These are phyloP conservation scores for Populus trichocarpa DNA, from an alignment of 441 rosid genomes.

Conservation along the genomic window DNA sequence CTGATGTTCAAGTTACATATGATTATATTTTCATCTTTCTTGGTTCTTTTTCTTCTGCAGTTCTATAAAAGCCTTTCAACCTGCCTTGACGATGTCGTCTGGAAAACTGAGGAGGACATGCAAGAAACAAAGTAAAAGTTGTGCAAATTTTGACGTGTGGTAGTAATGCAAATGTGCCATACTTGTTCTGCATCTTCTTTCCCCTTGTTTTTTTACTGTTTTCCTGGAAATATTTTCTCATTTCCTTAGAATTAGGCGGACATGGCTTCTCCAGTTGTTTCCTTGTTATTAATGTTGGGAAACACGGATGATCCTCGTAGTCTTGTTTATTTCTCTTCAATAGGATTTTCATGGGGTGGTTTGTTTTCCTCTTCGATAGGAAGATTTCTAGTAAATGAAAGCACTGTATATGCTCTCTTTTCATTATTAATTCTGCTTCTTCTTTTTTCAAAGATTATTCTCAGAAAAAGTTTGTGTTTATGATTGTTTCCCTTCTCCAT, in stretches of 20 bases:
- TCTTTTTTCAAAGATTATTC: neutral
- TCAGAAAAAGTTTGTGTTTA: too few species aligned
- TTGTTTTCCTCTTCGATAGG: neutral
- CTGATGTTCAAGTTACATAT: neutral
- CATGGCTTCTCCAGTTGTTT: constrained; percentile 25
- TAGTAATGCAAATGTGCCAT: constrained; percentile 15
- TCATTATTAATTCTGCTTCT: neutral
- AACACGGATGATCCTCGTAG: constrained; percentile 17
- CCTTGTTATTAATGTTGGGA: constrained; percentile 29
- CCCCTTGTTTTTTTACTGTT: constrained; percentile 6
- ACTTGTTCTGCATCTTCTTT: constrained; percentile 23
- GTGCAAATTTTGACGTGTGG: constrained; percentile 1
- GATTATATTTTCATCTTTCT: neutral
- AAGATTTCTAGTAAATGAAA: neutral
- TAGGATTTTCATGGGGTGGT: constrained; percentile 13
- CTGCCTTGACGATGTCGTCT: constrained; percentile 68
- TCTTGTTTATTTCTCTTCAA: neutral
- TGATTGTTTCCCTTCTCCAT: too few species aligned
- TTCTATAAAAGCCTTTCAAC: constrained; percentile 83
- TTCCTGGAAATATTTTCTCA: neutral
- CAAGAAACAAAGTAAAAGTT: constrained; percentile 33
- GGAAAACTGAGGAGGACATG: constrained; percentile 89
- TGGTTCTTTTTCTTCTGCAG: constrained; percentile 36
- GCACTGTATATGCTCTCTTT: neutral
- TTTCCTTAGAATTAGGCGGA: constrained; percentile 11